phyloP scores from a whole-genome alignment of 2,329 filamentous ascomycete genomes.

The Xylaria sp. region DNA sequence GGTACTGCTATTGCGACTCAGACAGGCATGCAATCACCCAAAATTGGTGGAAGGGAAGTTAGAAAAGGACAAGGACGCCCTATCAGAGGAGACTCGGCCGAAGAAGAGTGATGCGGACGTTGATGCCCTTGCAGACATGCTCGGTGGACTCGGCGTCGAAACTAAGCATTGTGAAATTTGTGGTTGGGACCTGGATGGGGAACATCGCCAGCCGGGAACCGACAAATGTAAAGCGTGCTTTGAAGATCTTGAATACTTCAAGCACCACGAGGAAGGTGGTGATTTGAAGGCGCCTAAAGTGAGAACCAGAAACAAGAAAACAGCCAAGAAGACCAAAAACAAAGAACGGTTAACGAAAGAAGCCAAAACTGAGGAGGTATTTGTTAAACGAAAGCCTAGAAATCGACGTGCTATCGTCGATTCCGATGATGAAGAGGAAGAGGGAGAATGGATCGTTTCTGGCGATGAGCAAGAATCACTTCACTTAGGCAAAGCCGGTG shows the following conservation, averaged over 20 bases:
- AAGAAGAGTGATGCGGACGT: constrained; percentile 71
- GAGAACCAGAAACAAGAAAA: constrained; percentile 52
- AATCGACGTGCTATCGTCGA: constrained; percentile 59
- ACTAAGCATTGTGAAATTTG: constrained; percentile 87
- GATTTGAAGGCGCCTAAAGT: constrained; percentile 54
- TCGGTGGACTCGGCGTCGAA: constrained; percentile 84
- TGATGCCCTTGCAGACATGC: constrained; percentile 85
- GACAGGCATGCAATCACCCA: constrained; percentile 95
- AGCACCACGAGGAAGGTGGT: constrained; percentile 57
- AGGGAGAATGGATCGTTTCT: constrained; percentile 83
- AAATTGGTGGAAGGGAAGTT: constrained; percentile 87
- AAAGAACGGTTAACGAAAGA: constrained; percentile 47
- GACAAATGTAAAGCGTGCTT: constrained; percentile 78
- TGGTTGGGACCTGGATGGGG: constrained; percentile 71
- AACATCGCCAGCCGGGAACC: constrained; percentile 55
- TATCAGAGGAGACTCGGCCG: constrained; percentile 70
- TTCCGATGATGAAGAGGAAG: constrained; percentile 71
- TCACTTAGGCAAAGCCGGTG: constrained; percentile 81
- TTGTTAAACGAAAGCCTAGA: constrained; percentile 47
- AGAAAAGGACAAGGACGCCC: constrained; percentile 86
- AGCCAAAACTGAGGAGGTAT: constrained; percentile 49
- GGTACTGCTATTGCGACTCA: constrained; percentile 86
- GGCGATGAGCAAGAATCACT: constrained; percentile 71
- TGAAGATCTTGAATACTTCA: constrained; percentile 75
- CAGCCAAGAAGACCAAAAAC: constrained; percentile 45